phyloP scores from a whole-genome alignment of 441 rosid genomes.

The Pelargonium fulgidum region DNA sequence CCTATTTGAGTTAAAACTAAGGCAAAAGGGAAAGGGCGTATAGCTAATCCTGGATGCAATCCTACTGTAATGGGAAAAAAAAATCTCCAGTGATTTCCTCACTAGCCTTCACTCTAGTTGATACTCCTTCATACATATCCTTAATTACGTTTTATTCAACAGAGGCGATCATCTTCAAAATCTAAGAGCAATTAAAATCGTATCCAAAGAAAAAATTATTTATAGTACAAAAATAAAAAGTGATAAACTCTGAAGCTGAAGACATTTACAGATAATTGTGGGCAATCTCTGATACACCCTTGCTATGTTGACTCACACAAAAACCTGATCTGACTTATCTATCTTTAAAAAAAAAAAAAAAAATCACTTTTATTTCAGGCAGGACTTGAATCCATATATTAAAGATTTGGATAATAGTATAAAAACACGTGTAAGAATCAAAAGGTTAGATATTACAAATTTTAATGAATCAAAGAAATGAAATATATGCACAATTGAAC shows the following conservation, averaged over 20 bases:
- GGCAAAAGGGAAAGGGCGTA: too few species aligned
- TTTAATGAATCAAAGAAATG: slow-evolving; percentile 5
- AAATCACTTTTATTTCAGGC: neutral
- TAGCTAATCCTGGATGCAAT: too few species aligned
- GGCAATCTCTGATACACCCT: neutral
- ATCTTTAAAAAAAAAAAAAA: slow-evolving; percentile 1
- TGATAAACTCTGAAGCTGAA: neutral
- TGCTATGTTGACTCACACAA: neutral
- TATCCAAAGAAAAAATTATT: too few species aligned
- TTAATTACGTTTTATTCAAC: too few species aligned
- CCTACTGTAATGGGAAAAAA: too few species aligned
- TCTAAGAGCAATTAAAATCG: too few species aligned
- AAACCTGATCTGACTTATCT: neutral
- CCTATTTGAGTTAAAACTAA: too few species aligned
- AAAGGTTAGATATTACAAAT: neutral
- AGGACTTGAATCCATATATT: neutral
- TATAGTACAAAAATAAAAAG: too few species aligned
- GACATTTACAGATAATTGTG: neutral
- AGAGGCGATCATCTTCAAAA: too few species aligned
- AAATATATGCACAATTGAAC: slow-evolving; percentile 8
- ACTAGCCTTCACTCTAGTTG: too few species aligned
- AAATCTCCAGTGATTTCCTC: too few species aligned
- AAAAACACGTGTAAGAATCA: neutral
- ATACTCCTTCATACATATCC: too few species aligned
- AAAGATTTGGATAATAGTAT: neutral